These are phyloP conservation scores for Wickerhamomyces alni DNA, from an alignment of 805 yeast species.

Conservation along the genomic window DNA sequence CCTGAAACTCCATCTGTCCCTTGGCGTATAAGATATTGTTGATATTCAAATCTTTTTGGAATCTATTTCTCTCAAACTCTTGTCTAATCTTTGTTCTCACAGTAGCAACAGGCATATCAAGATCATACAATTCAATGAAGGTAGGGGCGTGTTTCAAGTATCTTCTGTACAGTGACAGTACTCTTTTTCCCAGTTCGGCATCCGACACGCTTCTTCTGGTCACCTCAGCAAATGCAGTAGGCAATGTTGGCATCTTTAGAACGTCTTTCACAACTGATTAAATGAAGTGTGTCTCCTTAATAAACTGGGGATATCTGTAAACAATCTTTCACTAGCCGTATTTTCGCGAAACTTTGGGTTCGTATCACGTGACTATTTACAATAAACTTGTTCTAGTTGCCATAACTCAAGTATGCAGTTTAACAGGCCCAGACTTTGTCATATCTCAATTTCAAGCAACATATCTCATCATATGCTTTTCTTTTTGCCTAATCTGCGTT, in stretches of 20 bases:
- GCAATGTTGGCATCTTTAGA: conserved; percentile 50
- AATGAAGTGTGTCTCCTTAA: no score
- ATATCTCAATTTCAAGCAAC: no score
- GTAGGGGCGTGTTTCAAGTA: conserved; percentile 58
- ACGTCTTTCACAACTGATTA: neutral
- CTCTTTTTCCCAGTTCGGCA: conserved; percentile 57
- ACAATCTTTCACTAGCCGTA: no score
- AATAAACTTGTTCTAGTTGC: no score
- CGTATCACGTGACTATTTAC: no score
- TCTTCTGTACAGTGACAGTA: conserved; percentile 66
- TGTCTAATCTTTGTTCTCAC: conserved; percentile 83
- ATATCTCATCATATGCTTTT: no score
- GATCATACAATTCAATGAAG: conserved; percentile 58
- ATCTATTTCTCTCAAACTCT: conserved; percentile 83
- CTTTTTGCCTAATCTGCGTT: no score
- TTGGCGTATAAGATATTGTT: conserved; percentile 67
- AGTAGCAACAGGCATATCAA: conserved; percentile 71
- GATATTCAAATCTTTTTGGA: conserved; percentile 57
- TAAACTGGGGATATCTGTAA: no score
- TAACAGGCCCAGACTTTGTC: no score
- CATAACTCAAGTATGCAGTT: no score
- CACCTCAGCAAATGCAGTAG: conserved; percentile 82
- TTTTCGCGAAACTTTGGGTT: no score
- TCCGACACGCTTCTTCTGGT: conserved; percentile 59
- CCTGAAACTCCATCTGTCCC: conserved; percentile 91